Conservation (phyloP, 176 grass and related monocot genomes). For the Triticum timopheevii region DNA sequence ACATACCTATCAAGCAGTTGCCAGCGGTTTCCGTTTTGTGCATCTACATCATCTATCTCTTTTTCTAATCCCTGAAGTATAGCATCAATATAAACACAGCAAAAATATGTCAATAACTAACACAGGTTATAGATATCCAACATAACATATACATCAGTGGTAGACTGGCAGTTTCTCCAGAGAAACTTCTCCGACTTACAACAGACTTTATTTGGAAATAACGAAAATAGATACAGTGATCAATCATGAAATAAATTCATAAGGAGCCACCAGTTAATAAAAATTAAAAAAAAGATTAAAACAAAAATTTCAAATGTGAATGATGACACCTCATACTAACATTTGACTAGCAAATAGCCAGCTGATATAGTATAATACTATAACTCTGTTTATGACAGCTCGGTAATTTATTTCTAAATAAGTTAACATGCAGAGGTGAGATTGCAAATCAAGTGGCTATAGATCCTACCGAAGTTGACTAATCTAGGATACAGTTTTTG, state of each 20-base stretch:
- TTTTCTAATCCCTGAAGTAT: constrained; percentile 92
- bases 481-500: neutral
- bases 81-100: constrained; percentile 76
- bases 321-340: neutral
- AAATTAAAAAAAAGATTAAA: neutral
- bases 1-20: constrained; percentile 91
- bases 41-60: constrained; percentile 97
- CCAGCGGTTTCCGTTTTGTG: constrained; percentile 94
- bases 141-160: neutral
- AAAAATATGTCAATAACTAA: constrained; percentile 12
- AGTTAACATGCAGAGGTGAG: neutral
- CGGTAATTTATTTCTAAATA: neutral
- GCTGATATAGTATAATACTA: too few relatives aligned
- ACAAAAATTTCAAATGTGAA: neutral
- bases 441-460: neutral
- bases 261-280: neutral
- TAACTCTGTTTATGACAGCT: constrained; percentile 15
- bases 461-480: neutral
- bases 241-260: neutral
- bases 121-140: constrained; percentile 12
- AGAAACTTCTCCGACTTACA: constrained; percentile 14
- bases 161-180: neutral
- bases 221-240: neutral
- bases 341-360: neutral
- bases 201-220: neutral